Base-by-base conservation (phyloP, 2,329 filamentous ascomycete genomes). In the Neofusicoccum sp. region DNA sequence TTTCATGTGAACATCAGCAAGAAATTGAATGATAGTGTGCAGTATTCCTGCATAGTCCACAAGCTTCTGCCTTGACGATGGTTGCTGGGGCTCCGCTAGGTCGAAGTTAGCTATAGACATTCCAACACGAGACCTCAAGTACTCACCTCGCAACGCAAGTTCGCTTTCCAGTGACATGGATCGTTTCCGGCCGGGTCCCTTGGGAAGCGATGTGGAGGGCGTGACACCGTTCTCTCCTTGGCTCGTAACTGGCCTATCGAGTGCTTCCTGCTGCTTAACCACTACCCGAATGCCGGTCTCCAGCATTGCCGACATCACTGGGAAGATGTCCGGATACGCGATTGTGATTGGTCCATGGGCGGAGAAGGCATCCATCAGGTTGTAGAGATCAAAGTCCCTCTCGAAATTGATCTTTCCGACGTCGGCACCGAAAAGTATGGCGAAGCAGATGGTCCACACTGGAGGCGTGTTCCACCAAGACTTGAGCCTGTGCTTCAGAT, bases 391-490 rank as follows among this genome's bases (percentile, higher is more conserved):
- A 69, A 97, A 90, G 31, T 88, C 83, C 67, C 86, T 84, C 58
- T 91, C 86, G 68, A 93, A 86, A 70, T 93, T 85, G 68, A 93
- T 85, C 54, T 86, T 86, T 2, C 87, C 88, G 49, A 96, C 86
- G 71, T 97, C 93, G 45, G 87, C 84, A 0, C 91, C 93, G 71
- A 99, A 97, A 2, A 99, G 77, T 28, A 98, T 90, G 60, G 91
- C 89, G 76, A 99, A 91, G 71, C 91, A 93, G 47, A 95, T 89
- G 0, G 89, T 88, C 95, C 95, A 98, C 31, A 98, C 77, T 0
- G 87, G 86, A 2, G 93, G 86, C 14, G 93, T 85, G 70, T 91
- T 89, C 94, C 95, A 99, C 87, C 93, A 97, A 70, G 89, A 83
- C 71, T 89, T 92, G 3, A 99, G 78, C 36, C 92, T 86, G 70